Evolutionary conservation across 768 basidiomycete species (phyloP), one percentile per base, ranked within the genome.

Genomic region (Phaeotremella fagi): DNA sequence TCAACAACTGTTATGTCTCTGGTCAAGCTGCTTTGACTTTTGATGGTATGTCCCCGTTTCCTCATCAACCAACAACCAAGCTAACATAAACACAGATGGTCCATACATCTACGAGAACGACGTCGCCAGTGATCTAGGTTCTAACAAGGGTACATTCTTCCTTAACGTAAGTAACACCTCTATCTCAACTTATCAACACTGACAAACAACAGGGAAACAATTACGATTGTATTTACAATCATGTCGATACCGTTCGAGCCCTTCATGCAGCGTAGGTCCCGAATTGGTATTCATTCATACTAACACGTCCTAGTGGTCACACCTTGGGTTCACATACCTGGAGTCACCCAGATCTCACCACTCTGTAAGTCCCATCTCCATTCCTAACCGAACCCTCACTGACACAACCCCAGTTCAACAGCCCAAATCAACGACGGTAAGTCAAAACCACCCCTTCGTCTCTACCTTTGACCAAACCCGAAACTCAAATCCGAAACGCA

Each of bases 251-350:
- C 11, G 49, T 73, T 42, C 59, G 64, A 42, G 60, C 59, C 24
- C 55, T 69, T 4, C 47, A 49, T 44, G 63, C 53, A 12, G 56
- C 55, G 67, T 64, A 35, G 53, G 63, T 53, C n/a, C 2, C 5
- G 12, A 31, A 12, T 28, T 53, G 27, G 7, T 45, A 22, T 4
- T 28, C 38, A 16, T 29, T 11, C 24, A 6, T 29, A 26, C 20
- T 41, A 26, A 48, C 29, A 25, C 27, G 20, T 23, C 46, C 6
- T 18, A 64, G 59, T 1, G 62, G 63, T 4, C 74, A 75, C 50
- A 75, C 74, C 9, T 55, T 75, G 26, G 72, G 69, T 0, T 68
- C 63, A 1, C 74, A 75, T 49, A 68, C 69, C 23, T 75, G 73
- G 73, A 62, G 60, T 6, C 74, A 75, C 48, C 41, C 63, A 3